Conservation (phyloP, 2,329 filamentous ascomycete genomes). For the Elsinoe australis region DNA sequence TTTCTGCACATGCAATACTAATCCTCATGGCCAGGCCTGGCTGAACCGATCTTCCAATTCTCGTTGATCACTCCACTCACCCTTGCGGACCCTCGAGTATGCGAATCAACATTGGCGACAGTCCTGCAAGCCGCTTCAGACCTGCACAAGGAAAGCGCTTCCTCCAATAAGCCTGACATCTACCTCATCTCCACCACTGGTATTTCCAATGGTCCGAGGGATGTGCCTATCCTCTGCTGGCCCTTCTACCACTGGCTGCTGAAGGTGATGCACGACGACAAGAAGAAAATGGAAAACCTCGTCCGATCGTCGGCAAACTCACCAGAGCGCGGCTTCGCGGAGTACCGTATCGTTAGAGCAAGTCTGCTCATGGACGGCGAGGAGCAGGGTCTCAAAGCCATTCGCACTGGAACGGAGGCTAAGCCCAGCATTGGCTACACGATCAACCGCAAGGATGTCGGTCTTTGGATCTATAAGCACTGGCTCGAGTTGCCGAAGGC, state of each 20-base stretch:
- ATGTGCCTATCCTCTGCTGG: conserved; percentile 31
- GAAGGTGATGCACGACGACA: conserved; percentile 35
- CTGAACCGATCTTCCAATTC: conserved; percentile 11
- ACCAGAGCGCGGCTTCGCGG: conserved; percentile 23
- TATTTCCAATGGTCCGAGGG: conserved; percentile 27
- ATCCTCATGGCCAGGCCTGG: conserved; percentile 17
- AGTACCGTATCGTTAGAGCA: conserved; percentile 32
- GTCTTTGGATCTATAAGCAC: conserved; percentile 30
- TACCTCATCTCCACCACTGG: conserved; percentile 35
- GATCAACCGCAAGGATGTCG: conserved; percentile 35
- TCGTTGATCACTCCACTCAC: conserved; percentile 26
- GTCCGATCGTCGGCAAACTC: conserved; percentile 25
- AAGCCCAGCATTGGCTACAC: conserved; percentile 33
- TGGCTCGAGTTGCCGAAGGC: conserved; percentile 6
- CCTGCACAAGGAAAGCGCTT: conserved; percentile 18
- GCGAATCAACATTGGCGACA: conserved; percentile 27
- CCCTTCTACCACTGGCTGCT: conserved; percentile 33
- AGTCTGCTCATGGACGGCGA: conserved; percentile 32
- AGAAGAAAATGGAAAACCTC: conserved; percentile 31
- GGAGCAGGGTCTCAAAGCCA: conserved; percentile 24
- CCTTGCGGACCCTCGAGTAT: conserved; percentile 31
- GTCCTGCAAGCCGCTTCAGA: conserved; percentile 29
- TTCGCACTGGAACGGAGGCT: conserved; percentile 30
- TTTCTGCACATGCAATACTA: conserved; percentile 19
- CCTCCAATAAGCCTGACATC: conserved; percentile 27